Conservation (phyloP, 208 protist genomes). For the Wallacemonas sp. region DNA sequence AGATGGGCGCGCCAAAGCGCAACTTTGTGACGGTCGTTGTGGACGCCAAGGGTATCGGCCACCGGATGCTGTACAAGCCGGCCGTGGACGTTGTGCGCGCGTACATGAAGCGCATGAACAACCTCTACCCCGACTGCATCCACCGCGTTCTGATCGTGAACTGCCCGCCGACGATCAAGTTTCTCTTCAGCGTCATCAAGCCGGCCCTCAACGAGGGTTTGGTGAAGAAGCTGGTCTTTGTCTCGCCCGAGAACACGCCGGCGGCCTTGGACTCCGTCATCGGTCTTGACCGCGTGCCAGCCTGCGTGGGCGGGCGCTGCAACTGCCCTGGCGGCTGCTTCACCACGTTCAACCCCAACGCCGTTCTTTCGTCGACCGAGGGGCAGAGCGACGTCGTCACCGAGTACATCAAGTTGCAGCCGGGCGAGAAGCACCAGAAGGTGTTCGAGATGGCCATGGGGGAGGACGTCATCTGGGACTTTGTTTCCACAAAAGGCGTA, state of each 20-base stretch:
- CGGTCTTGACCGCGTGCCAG: conserved; percentile 41
- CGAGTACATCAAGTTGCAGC: conserved; percentile 31
- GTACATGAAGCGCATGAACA: conserved; percentile 26
- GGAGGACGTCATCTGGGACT: conserved; percentile 41
- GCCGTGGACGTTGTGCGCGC: conserved; percentile 24
- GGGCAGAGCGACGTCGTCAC: conserved; percentile 21
- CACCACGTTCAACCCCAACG: conserved; percentile 20
- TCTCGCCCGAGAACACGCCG: conserved; percentile 18
- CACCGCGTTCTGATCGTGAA: conserved; percentile 61
- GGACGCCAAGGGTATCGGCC: conserved; percentile 28
- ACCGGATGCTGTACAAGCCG: conserved; percentile 24
- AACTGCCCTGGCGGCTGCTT: conserved; percentile 41
- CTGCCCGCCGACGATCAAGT: conserved; percentile 35
- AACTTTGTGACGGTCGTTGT: conserved; percentile 35
- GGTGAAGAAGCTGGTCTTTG: conserved; percentile 54
- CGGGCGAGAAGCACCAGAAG: conserved; percentile 38
- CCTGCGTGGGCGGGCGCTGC: conserved; percentile 38
- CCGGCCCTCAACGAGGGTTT: conserved; percentile 35
- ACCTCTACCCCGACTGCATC: conserved; percentile 56
- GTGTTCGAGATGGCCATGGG: conserved; percentile 28
- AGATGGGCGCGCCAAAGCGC: conserved; percentile 14
- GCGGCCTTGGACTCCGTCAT: conserved; percentile 37
- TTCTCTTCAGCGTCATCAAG: conserved; percentile 51
- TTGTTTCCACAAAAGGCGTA: conserved; percentile 23
- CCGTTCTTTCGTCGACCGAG: conserved; percentile 6